Evolutionary conservation across 1,139 yeast genomes (phyloP).

Genomic region (Pichia sp.): DNA sequence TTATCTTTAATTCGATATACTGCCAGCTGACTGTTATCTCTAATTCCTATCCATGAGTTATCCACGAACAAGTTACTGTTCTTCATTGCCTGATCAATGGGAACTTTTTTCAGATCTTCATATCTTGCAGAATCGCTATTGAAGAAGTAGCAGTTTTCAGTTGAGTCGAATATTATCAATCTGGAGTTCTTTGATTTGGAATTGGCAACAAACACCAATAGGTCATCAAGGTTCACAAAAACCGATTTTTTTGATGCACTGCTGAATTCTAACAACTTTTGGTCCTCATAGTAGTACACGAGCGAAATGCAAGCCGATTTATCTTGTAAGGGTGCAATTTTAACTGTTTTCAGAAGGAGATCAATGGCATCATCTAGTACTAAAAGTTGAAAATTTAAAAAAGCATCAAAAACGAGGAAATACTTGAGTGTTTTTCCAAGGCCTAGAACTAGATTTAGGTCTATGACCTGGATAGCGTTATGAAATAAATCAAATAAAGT

Average conservation of each 20-base stretch:
- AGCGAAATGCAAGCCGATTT: neutral
- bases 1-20: conserved; percentile 3
- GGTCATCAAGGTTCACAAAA: neutral
- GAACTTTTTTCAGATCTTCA: neutral
- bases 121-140: neutral
- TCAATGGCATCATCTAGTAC: neutral
- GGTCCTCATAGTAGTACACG: conserved; percentile 6
- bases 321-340: neutral
- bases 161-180: conserved; percentile 1
- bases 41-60: conserved; percentile 17
- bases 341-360: neutral
- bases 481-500: conserved; percentile 6
- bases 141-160: neutral
- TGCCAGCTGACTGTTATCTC: neutral
- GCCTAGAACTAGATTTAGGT: conserved; percentile 3
- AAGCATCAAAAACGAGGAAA: conserved; percentile 1
- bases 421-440: conserved; percentile 1
- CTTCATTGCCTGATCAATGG: neutral
- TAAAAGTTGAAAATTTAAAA: conserved; percentile 6
- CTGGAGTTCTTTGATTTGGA: neutral
- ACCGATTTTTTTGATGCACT: neutral
- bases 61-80: neutral
- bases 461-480: conserved; percentile 1
- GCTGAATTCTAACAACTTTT: conserved; percentile 2
- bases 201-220: neutral